These are phyloP conservation scores for Pleurotus platypus DNA, from an alignment of 768 basidiomycete genomes.

Conservation along the genomic window DNA sequence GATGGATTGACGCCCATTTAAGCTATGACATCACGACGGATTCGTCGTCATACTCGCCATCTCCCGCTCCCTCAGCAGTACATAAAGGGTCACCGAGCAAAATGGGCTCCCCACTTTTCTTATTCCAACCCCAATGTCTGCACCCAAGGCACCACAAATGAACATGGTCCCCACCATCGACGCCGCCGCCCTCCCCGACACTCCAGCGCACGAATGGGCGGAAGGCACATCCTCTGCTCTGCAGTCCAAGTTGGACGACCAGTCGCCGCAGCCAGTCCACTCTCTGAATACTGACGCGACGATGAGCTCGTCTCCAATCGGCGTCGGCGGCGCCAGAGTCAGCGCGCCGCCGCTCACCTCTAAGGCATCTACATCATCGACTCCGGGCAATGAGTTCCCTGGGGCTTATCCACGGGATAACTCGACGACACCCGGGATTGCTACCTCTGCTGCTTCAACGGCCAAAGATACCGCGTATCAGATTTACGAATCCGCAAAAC, in stretches of 20 bases:
- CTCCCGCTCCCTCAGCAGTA: not conserved
- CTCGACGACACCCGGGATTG: not conserved
- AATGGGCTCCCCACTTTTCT: not conserved
- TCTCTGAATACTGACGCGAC: not conserved
- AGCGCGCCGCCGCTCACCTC: not conserved
- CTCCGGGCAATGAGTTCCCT: constrained; percentile 7
- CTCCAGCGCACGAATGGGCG: constrained; percentile 8
- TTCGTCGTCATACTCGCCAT: not conserved
- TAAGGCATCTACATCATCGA: not conserved
- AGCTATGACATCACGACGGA: not conserved
- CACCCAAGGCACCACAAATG: not conserved
- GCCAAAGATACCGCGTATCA: not conserved
- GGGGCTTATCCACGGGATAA: constrained; percentile 10
- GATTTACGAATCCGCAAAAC: constrained; percentile 13
- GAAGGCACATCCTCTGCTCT: constrained; percentile 2
- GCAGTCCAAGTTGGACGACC: not conserved
- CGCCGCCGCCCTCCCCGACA: not conserved
- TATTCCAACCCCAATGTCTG: constrained; percentile 1
- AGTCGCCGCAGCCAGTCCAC: not conserved
- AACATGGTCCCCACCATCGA: constrained; percentile 4
- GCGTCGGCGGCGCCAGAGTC: not conserved
- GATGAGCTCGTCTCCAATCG: not conserved
- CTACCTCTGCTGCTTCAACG: not conserved
- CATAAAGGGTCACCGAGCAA: not conserved
- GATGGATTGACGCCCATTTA: too few species aligned